phyloP scores from a whole-genome alignment of 805 yeast species.

The Spathaspora gorwiae region DNA sequence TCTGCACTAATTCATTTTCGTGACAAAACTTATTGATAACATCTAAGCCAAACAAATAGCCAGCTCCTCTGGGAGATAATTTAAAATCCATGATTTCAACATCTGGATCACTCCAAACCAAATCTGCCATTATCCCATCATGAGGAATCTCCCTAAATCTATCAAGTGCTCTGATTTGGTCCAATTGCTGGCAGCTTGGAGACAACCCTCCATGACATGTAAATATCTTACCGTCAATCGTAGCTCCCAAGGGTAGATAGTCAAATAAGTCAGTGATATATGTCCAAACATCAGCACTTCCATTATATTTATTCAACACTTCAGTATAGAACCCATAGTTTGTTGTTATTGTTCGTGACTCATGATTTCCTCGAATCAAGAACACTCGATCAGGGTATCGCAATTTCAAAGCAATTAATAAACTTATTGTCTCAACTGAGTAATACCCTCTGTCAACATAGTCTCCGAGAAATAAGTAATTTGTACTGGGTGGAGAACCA shows the following conservation, averaged over 20 bases:
- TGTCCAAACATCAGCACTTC: slow-evolving; percentile 69
- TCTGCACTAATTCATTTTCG: slow-evolving; percentile 72
- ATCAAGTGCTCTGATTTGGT: slow-evolving; percentile 86
- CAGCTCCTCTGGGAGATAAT: slow-evolving; percentile 94
- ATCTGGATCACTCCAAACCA: slow-evolving; percentile 98
- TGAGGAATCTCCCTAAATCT: slow-evolving; percentile 94
- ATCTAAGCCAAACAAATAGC: slow-evolving; percentile 89
- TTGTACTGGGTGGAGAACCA: slow-evolving; percentile 89
- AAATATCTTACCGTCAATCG: slow-evolving; percentile 83
- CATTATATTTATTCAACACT: slow-evolving; percentile 84
- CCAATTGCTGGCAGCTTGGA: slow-evolving; percentile 90
- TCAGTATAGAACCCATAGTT: slow-evolving; percentile 96
- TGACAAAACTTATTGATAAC: slow-evolving; percentile 83
- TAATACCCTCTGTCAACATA: slow-evolving; percentile 95
- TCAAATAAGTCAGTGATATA: slow-evolving; percentile 91
- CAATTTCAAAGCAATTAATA: slow-evolving; percentile 76
- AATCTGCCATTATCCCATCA: slow-evolving; percentile 98
- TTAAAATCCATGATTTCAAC: slow-evolving; percentile 74
- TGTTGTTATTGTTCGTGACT: slow-evolving; percentile 93
- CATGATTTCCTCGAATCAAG: slow-evolving; percentile 92
- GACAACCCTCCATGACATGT: slow-evolving; percentile 97
- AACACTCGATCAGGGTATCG: slow-evolving; percentile 83
- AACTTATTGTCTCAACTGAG: slow-evolving; percentile 85
- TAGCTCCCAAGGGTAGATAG: slow-evolving; percentile 80
- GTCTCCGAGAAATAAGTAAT: slow-evolving; percentile 89